Evolutionary conservation across 768 basidiomycete species (phyloP).

Genomic region (Russula sp.): DNA sequence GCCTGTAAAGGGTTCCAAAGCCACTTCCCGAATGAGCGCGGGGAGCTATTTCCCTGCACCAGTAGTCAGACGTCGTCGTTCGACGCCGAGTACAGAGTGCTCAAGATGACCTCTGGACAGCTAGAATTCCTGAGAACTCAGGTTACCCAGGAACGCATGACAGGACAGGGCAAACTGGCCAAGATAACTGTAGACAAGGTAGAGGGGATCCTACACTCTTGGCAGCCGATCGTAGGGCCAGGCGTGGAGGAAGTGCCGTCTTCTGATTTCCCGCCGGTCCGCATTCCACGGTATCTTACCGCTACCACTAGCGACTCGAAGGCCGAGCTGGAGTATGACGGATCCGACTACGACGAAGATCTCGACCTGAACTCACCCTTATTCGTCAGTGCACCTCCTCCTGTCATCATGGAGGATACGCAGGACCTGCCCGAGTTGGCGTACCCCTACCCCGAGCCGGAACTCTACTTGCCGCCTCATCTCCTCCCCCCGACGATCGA

Average conservation of each 20-base stretch:
- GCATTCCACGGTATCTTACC: not conserved
- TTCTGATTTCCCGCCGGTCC: conserved; percentile 3
- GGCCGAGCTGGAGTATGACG: not conserved
- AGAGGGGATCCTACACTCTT: not conserved
- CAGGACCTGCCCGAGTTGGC: not conserved
- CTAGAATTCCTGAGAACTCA: not conserved
- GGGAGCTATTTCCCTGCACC: not conserved
- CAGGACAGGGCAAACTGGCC: not conserved
- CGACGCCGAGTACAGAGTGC: not conserved
- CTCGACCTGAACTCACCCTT: not conserved
- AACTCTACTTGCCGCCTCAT: conserved; percentile 8
- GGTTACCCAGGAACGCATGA: not conserved
- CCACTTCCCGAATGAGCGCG: not conserved
- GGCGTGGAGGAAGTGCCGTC: not conserved
- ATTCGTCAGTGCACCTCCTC: not conserved
- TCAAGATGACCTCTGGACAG: conserved; percentile 12
- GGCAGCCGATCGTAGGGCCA: not conserved
- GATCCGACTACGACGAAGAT: not conserved
- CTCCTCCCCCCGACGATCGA: conserved; percentile 5
- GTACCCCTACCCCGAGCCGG: not conserved
- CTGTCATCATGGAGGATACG: not conserved
- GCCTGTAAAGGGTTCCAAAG: not conserved
- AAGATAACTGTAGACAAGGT: not conserved
- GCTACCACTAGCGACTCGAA: not conserved
- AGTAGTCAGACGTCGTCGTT: not conserved